Evolutionary conservation across 371 early-diverging fungal species (phyloP), one percentile per base, ranked within the genome.

Genomic region (Rhizopus arrhizus): DNA sequence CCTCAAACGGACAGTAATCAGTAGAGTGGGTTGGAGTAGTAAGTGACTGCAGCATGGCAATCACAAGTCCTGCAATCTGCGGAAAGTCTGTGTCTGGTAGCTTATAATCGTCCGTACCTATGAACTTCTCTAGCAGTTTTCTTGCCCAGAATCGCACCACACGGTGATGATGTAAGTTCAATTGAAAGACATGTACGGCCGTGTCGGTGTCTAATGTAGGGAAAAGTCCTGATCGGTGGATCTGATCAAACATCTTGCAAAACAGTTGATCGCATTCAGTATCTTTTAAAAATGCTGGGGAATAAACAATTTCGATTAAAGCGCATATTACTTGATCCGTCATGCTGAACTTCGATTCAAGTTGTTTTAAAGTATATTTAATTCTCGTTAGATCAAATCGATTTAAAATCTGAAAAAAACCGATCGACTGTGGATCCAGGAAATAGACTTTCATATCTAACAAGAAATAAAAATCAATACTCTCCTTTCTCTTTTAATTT

Each of bases 61-160:
- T 22, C 41, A 15, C 62, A 35, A n/a, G 60, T 40, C 8, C 59
- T 48, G 12, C 22, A 22, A 22, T 22, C 22, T 22, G 22, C 22
- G 22, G 22, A 22, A 22, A 2, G 22, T 43, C 43, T 5, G 0
- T 5, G 5, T 43, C n/a, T 9, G n/a, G 8, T n/a, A n/a, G n/a
- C 3, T 4, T 41, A 36, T 60, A 64, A n/a, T 49, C 46, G 35
- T 70, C 66, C 28, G 53, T 36, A 16, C 48, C 56, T 11, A 43
- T 42, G 35, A 69, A 69, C 15, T 67, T 66, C 34, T 77, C 72
- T 1, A 80, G n/a, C n/a, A 73, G 53, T 55, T 77, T 80, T 42
- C 80, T 56, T 2, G 75, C 67, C 77, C 77, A 80, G 36, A 71
- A 62, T 5, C 80, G 69, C 22, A 77, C 57, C 12, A 68, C 53